phyloP scores from a whole-genome alignment of 2,329 filamentous ascomycete species.

The Lasiodiplodia theobromae region DNA sequence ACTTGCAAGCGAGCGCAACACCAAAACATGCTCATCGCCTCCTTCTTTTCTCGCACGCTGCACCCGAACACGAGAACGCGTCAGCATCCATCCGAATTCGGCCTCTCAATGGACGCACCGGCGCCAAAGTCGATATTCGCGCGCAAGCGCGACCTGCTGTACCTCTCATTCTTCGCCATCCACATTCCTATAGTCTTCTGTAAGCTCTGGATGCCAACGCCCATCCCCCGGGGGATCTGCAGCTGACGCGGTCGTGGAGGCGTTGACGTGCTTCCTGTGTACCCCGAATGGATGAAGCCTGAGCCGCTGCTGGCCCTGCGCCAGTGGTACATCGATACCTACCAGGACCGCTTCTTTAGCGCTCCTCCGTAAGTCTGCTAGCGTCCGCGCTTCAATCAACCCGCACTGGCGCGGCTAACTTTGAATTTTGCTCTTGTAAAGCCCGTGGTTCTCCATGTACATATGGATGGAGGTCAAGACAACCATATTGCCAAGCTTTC shows the following conservation, averaged over 20 bases:
- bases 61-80: constrained; percentile 16
- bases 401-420: neutral
- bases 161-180: constrained; percentile 67
- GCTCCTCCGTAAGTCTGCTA: constrained; percentile 53
- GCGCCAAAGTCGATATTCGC: constrained; percentile 38
- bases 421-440: neutral
- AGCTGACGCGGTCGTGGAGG: constrained; percentile 49
- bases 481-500: constrained; percentile 14
- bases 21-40: constrained; percentile 11
- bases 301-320: constrained; percentile 59
- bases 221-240: constrained; percentile 29
- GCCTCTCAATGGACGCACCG: constrained; percentile 2
- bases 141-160: constrained; percentile 56
- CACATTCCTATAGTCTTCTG: constrained; percentile 69
- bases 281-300: constrained; percentile 60
- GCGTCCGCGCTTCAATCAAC: neutral
- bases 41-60: constrained; percentile 6
- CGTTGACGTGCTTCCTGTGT: constrained; percentile 67
- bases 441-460: constrained; percentile 63
- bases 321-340: constrained; percentile 65
- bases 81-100: neutral
- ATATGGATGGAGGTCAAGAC: constrained; percentile 59
- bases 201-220: constrained; percentile 43
- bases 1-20: constrained; percentile 15
- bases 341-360: constrained; percentile 70